Evolutionary conservation across 2,329 filamentous ascomycete species (phyloP).

Genomic region (Lasiodiplodia gonubiensis): DNA sequence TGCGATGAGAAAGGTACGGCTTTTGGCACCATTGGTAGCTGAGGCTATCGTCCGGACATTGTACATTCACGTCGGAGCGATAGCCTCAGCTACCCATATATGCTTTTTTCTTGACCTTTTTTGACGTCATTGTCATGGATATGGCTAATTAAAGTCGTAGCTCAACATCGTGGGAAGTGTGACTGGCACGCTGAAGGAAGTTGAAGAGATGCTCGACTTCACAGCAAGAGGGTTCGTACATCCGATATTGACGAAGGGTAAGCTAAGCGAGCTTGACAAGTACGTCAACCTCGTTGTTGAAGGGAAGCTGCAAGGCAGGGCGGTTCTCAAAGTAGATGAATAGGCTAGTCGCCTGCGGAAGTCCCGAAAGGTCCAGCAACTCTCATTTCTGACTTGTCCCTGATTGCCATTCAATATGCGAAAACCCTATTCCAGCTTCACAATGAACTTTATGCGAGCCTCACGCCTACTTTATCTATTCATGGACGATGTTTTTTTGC

Average conservation of each 20-base stretch:
- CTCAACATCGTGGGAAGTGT: conserved; percentile 52
- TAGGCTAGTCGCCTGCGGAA: neutral
- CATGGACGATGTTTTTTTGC: too few species aligned
- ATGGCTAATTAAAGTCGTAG: neutral
- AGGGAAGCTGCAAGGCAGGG: conserved; percentile 49
- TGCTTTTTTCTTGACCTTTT: neutral
- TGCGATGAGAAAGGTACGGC: conserved; percentile 42
- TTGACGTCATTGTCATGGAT: neutral
- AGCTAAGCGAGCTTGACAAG: conserved; percentile 46
- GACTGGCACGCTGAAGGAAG: conserved; percentile 52
- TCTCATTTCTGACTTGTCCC: neutral
- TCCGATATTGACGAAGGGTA: conserved; percentile 48
- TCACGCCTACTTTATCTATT: too few species aligned
- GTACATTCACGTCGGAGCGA: too few species aligned
- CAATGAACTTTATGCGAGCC: too few species aligned
- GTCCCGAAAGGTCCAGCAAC: neutral
- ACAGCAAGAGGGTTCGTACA: conserved; percentile 50
- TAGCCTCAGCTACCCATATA: too few species aligned
- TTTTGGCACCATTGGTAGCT: too few species aligned
- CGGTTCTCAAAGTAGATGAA: conserved; percentile 47
- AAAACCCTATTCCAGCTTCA: neutral
- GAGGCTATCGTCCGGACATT: neutral
- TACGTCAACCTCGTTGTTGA: conserved; percentile 48
- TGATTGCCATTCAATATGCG: neutral
- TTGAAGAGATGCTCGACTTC: conserved; percentile 54